Evolutionary conservation across 352 stramenopile species (phyloP).

Genomic region (Aphanomyces euteiches): DNA sequence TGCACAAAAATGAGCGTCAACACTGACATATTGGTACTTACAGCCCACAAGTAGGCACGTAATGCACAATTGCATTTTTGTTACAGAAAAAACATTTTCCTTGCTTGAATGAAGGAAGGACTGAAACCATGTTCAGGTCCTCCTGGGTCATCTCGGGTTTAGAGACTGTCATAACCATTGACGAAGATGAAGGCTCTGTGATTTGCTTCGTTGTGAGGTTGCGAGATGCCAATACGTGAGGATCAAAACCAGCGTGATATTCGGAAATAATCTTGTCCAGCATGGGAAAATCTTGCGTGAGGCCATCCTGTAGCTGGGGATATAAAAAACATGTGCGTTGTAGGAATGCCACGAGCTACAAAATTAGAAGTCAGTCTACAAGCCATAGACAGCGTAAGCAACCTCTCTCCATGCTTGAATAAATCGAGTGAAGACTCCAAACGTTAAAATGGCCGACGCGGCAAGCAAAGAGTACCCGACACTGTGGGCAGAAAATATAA

Average conservation of each 20-base stretch:
- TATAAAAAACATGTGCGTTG: conserved; percentile 79
- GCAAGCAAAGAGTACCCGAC: conserved; percentile 69
- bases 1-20: neutral
- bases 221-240: conserved; percentile 56
- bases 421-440: conserved; percentile 80
- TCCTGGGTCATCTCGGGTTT: neutral
- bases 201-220: conserved; percentile 26
- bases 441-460: conserved; percentile 67
- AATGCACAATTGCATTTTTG: conserved; percentile 76
- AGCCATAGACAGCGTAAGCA: neutral
- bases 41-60: conserved; percentile 72
- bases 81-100: conserved; percentile 85
- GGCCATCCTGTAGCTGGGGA: conserved; percentile 64
- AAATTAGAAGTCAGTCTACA: neutral
- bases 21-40: neutral
- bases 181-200: neutral
- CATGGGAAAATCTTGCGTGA: conserved; percentile 70
- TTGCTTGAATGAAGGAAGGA: conserved; percentile 71
- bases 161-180: neutral
- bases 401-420: conserved; percentile 57
- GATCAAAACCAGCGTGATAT: conserved; percentile 76
- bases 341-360: conserved; percentile 70
- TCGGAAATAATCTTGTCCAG: conserved; percentile 79
- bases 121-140: conserved; percentile 55
- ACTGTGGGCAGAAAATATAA: conserved; percentile 79